phyloP scores from a whole-genome alignment of 148 eudicot species.

The Polygonum aviculare region DNA sequence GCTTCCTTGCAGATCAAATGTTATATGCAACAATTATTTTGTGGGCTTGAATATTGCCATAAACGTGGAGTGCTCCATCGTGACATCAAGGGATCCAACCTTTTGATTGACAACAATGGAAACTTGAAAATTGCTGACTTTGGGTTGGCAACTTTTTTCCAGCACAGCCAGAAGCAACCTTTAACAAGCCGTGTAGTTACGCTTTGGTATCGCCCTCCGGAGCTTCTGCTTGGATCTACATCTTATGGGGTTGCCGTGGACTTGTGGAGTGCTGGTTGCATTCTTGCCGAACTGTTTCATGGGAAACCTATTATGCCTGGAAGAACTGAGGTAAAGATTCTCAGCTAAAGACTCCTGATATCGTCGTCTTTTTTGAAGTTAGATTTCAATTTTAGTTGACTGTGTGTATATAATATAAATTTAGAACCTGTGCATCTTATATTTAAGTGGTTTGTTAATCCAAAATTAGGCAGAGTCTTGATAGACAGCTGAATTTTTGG shows the following conservation, averaged over 20 bases:
- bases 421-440: background rate
- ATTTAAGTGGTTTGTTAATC: background rate
- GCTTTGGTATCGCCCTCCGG: conserved; percentile 69
- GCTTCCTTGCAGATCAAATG: conserved; percentile 48
- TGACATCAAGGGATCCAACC: conserved; percentile 60
- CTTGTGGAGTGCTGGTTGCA: conserved; percentile 70
- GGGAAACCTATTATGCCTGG: conserved; percentile 71
- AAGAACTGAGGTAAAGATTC: conserved; percentile 49
- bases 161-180: conserved; percentile 38
- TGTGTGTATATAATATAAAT: background rate
- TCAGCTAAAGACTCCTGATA: background rate
- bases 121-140: conserved; percentile 63
- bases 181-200: conserved; percentile 67
- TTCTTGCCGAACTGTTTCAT: conserved; percentile 51
- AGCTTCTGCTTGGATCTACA: conserved; percentile 62
- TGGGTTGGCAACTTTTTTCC: conserved; percentile 47
- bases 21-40: conserved; percentile 48
- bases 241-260: conserved; percentile 51
- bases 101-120: conserved; percentile 45
- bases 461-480: background rate
- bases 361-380: background rate
- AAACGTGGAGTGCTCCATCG: conserved; percentile 56
- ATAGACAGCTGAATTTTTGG: background rate
- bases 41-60: conserved; percentile 61
- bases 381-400: background rate